phyloP scores from a whole-genome alignment of 2,329 filamentous ascomycete genomes.

The Fusarium nanum region DNA sequence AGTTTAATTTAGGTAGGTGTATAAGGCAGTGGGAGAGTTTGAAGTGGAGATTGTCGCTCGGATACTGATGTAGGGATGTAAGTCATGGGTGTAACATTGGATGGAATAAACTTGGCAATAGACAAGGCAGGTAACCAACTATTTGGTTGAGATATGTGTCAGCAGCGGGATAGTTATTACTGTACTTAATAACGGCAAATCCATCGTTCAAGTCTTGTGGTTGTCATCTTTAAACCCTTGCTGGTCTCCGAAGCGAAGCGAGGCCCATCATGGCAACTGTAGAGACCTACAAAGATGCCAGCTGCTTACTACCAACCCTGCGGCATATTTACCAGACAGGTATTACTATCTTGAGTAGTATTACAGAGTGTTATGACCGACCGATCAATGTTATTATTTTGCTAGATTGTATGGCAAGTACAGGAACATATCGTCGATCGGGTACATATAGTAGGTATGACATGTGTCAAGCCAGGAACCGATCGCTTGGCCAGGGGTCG shows the following conservation, averaged over 20 bases:
- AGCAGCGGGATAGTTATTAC: neutral
- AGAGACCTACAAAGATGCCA: constrained; percentile 3
- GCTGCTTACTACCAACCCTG: neutral
- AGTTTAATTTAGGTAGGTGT: constrained; percentile 13
- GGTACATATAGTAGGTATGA: neutral
- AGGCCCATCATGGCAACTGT: constrained; percentile 12
- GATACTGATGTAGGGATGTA: neutral
- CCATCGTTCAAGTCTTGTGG: neutral
- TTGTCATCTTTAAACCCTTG: constrained; percentile 9
- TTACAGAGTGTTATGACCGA: neutral
- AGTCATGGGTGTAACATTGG: constrained; percentile 1
- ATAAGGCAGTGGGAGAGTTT: constrained; percentile 20
- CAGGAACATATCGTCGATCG: neutral
- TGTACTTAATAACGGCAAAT: neutral
- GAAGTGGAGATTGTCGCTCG: constrained; percentile 26
- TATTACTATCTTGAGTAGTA: neutral
- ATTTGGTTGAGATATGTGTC: neutral
- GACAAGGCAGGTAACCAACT: constrained; percentile 3
- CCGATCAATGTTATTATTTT: neutral
- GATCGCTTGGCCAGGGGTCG: constrained; percentile 18
- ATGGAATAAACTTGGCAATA: constrained; percentile 2
- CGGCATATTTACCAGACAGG: neutral
- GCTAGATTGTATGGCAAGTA: too few species aligned
- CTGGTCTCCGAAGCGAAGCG: constrained; percentile 12
- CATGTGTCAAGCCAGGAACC: constrained; percentile 32